These are phyloP conservation scores for Mycena sp. DNA, from an alignment of 1,284 basidiomycete species.

Conservation along the genomic window DNA sequence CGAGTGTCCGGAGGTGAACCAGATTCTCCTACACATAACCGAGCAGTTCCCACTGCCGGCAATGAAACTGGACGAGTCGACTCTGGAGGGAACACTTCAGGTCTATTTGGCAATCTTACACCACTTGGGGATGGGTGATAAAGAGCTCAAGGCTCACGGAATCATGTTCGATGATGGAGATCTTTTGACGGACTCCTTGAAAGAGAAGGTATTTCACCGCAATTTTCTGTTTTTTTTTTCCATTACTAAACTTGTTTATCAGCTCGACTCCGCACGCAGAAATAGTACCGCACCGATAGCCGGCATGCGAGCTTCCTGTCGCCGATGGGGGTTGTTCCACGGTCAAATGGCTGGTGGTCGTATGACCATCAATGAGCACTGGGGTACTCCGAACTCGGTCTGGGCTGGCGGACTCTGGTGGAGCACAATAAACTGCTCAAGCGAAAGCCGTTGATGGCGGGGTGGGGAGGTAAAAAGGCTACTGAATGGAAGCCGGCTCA, in stretches of 20 bases:
- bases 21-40: conserved; percentile 28
- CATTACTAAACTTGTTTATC: neutral
- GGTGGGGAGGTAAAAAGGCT: conserved; percentile 19
- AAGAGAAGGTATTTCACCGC: conserved; percentile 30
- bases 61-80: conserved; percentile 31
- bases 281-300: conserved; percentile 22
- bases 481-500: conserved; percentile 24
- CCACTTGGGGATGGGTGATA: conserved; percentile 12
- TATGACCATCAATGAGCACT: conserved; percentile 30
- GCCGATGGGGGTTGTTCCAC: conserved; percentile 30
- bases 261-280: conserved; percentile 26
- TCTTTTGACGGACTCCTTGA: conserved; percentile 23
- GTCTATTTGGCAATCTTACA: neutral
- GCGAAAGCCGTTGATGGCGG: conserved; percentile 16
- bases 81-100: conserved; percentile 23
- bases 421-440: conserved; percentile 21
- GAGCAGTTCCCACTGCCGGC: conserved; percentile 32
- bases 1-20: conserved; percentile 23
- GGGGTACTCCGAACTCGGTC: conserved; percentile 22
- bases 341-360: conserved; percentile 26
- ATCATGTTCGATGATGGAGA: conserved; percentile 33
- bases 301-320: conserved; percentile 1
- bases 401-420: conserved; percentile 23
- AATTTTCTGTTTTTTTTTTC: no score
- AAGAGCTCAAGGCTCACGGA: conserved; percentile 22